phyloP scores from a whole-genome alignment of 495 filamentous ascomycete species.

The Viridothelium virens region DNA sequence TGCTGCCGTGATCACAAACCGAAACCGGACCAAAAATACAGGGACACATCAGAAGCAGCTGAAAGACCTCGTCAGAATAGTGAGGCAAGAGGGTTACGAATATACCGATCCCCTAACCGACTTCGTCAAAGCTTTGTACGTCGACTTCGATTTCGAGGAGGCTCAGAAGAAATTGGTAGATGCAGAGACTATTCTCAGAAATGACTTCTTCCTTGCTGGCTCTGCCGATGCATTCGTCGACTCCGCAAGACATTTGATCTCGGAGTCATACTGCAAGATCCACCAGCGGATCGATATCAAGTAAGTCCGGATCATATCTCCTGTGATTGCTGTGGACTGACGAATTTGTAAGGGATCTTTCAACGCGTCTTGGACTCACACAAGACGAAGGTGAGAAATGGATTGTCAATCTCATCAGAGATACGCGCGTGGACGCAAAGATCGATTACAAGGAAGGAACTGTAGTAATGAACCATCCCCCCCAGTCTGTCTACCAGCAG shows the following conservation, averaged over 20 bases:
- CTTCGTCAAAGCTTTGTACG: conserved; percentile 90
- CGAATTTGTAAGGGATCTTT: conserved; percentile 58
- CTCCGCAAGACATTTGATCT: conserved; percentile 88
- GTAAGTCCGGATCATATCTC: conserved; percentile 37
- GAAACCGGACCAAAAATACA: conserved; percentile 70
- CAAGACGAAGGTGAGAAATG: conserved; percentile 98
- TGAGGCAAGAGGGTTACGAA: conserved; percentile 94
- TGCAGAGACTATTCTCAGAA: conserved; percentile 83
- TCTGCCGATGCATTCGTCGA: conserved; percentile 88
- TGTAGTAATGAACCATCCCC: conserved; percentile 98
- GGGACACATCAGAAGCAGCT: conserved; percentile 93
- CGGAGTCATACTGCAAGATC: conserved; percentile 99
- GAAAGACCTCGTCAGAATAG: conserved; percentile 89
- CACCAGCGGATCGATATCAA: conserved; percentile 97
- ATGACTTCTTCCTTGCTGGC: conserved; percentile 89
- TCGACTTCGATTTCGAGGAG: conserved; percentile 98
- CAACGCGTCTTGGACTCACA: conserved; percentile 76
- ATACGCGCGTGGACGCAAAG: conserved; percentile 95
- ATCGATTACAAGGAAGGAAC: conserved; percentile 98
- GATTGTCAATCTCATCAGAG: conserved; percentile 98
- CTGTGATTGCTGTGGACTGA: conserved; percentile 20
- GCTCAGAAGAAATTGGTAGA: conserved; percentile 85
- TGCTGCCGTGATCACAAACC: conserved; percentile 92
- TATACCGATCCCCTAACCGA: conserved; percentile 93
- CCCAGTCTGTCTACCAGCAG: conserved; percentile 96